Percentiles rank a stretch among this genome's conserved stretches.
Conservation (phyloP, 164 flowering plant genomes). For the Hamamelis virginiana region DNA sequence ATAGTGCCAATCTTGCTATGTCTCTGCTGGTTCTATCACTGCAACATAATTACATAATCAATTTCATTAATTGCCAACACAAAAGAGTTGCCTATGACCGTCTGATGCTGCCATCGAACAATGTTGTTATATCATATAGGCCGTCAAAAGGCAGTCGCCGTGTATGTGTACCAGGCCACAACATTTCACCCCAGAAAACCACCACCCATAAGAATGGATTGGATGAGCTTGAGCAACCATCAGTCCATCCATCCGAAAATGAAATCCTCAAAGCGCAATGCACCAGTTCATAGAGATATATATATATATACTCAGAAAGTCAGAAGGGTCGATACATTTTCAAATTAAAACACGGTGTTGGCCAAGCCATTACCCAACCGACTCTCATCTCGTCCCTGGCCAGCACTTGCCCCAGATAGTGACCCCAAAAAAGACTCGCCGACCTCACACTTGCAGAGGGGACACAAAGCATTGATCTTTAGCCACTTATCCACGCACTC, state of each 20-base stretch:
- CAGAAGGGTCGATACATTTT: background rate
- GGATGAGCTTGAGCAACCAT: too few relatives aligned
- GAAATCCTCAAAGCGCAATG: background rate
- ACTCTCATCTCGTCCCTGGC: conserved; percentile 10
- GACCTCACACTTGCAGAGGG: conserved; percentile 71
- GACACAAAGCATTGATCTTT: conserved; percentile 76
- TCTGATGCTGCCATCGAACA: background rate
- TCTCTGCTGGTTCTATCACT: background rate
- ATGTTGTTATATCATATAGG: background rate
- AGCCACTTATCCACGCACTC: conserved; percentile 84
- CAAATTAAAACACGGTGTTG: background rate
- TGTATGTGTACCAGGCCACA: background rate
- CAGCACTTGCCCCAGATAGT: conserved; percentile 8
- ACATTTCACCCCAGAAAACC: background rate
- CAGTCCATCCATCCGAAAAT: background rate
- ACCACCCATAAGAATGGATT: too few relatives aligned
- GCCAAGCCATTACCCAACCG: conserved; percentile 4
- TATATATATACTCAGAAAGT: background rate
- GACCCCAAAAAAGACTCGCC: conserved; percentile 21
- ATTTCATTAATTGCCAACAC: background rate
- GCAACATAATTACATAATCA: background rate
- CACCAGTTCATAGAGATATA: background rate
- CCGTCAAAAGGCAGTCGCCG: background rate
- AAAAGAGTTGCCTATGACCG: too few relatives aligned
- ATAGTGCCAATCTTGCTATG: background rate